Conservation (phyloP, 768 basidiomycete genomes). For the Tephrocybe sp. region DNA sequence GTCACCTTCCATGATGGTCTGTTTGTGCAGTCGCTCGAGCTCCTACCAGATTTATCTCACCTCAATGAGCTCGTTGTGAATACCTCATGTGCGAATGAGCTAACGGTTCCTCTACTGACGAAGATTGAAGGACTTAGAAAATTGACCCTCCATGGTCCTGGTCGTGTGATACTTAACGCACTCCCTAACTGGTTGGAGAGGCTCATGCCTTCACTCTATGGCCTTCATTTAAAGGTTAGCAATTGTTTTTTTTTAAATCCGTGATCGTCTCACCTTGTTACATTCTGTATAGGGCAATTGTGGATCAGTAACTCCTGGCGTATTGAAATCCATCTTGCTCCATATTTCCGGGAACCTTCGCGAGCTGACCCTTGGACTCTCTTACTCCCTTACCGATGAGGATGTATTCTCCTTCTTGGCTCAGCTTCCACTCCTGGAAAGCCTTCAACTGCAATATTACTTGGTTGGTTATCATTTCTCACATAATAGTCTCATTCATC, state of each 20-base stretch:
- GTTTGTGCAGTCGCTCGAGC: constrained; percentile 26
- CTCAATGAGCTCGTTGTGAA: constrained; percentile 32
- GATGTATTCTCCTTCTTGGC: constrained; percentile 48
- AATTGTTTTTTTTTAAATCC: neutral
- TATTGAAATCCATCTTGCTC: constrained; percentile 43
- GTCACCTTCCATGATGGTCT: constrained; percentile 29
- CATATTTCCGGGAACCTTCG: constrained; percentile 29
- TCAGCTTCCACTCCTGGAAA: constrained; percentile 35
- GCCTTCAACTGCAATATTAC: constrained; percentile 47
- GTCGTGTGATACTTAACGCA: constrained; percentile 36
- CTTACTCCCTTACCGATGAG: constrained; percentile 54
- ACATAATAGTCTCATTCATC: neutral
- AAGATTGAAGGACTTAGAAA: constrained; percentile 26
- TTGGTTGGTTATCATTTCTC: constrained; percentile 29
- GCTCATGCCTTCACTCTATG: constrained; percentile 30
- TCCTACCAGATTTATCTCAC: constrained; percentile 15
- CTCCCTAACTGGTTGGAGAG: constrained; percentile 43
- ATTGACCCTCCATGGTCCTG: constrained; percentile 33
- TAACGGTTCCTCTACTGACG: constrained; percentile 25
- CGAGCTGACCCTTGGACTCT: constrained; percentile 48
- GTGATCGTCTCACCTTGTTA: neutral
- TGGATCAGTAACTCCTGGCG: constrained; percentile 62
- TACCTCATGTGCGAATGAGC: constrained; percentile 30
- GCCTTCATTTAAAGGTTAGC: constrained; percentile 42
- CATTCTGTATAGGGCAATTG: constrained; percentile 44